phyloP scores from a whole-genome alignment of 257 asterid species.

The Craterostigma plantagineum region DNA sequence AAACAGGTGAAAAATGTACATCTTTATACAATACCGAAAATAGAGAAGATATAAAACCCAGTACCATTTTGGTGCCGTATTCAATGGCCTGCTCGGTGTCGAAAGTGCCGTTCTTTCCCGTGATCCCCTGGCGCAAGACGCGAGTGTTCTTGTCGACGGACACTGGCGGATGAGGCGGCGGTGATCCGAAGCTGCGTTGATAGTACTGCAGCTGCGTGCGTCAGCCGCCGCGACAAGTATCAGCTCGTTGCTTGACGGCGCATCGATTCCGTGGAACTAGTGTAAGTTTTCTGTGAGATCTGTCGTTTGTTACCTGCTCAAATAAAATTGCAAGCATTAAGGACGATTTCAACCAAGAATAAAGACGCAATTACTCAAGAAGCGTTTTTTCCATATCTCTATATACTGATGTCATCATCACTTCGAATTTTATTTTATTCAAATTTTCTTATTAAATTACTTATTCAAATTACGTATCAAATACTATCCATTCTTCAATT shows the following conservation, averaged over 20 bases:
- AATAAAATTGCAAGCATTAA: too few relatives aligned
- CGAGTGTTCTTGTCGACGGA: constrained; percentile 92
- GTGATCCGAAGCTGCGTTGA: constrained; percentile 66
- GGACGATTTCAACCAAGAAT: too few relatives aligned
- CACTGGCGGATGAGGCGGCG: constrained; percentile 67
- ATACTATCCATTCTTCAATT: too few relatives aligned
- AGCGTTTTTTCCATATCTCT: too few relatives aligned
- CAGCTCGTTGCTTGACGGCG: constrained; percentile 53
- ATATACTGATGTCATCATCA: too few relatives aligned
- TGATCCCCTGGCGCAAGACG: constrained; percentile 85
- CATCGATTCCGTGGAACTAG: constrained; percentile 34
- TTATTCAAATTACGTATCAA: too few relatives aligned
- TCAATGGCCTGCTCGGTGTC: constrained; percentile 96
- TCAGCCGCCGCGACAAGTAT: constrained; percentile 35
- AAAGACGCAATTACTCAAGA: too few relatives aligned
- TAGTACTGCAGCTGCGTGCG: constrained; percentile 46
- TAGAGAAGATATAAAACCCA: not conserved
- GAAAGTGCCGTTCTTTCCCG: constrained; percentile 87
- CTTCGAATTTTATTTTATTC: too few relatives aligned
- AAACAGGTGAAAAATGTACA: not conserved
- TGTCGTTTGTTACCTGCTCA: too few relatives aligned
- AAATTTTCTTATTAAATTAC: too few relatives aligned
- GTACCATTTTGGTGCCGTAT: constrained; percentile 88
- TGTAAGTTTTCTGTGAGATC: too few relatives aligned
- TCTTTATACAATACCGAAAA: too few relatives aligned